phyloP scores from a whole-genome alignment of 2,329 filamentous ascomycete genomes.

The Ophiosphaerella herpotricha region DNA sequence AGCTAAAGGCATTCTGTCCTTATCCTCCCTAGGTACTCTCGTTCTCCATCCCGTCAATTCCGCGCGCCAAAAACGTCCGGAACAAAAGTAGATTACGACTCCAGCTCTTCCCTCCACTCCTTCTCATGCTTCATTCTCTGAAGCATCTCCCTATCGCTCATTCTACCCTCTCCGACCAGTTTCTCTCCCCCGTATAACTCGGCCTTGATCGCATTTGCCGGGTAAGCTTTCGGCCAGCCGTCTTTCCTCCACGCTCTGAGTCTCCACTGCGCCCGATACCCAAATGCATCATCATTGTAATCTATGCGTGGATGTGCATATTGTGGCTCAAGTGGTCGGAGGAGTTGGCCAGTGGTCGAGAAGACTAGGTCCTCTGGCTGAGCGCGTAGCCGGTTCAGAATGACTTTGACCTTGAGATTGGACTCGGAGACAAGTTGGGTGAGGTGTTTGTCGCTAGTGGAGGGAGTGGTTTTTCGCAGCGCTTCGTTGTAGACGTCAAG shows the following conservation, averaged over 20 bases:
- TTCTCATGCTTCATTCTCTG: background rate
- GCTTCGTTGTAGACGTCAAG: slow-evolving; percentile 15
- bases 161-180: background rate
- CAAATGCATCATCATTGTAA: background rate
- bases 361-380: slow-evolving; percentile 13
- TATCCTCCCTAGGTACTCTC: too few relatives aligned
- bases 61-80: too few relatives aligned
- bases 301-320: slow-evolving; percentile 21
- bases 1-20: too few relatives aligned
- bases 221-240: slow-evolving; percentile 18
- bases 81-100: too few relatives aligned
- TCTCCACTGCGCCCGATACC: slow-evolving; percentile 6
- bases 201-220: slow-evolving; percentile 7
- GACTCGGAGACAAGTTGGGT: slow-evolving; percentile 7
- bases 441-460: background rate
- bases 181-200: slow-evolving; percentile 1
- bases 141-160: background rate
- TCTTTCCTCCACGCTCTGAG: slow-evolving; percentile 22
- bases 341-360: background rate
- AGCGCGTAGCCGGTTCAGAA: slow-evolving; percentile 8
- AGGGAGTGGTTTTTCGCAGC: background rate
- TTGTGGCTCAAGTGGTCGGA: slow-evolving; percentile 17
- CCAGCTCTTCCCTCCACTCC: background rate
- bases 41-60: too few relatives aligned
- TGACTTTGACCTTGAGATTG: slow-evolving; percentile 6